Evolutionary conservation across 1,284 basidiomycete species (phyloP).

Genomic region (Dichomitus squalens): DNA sequence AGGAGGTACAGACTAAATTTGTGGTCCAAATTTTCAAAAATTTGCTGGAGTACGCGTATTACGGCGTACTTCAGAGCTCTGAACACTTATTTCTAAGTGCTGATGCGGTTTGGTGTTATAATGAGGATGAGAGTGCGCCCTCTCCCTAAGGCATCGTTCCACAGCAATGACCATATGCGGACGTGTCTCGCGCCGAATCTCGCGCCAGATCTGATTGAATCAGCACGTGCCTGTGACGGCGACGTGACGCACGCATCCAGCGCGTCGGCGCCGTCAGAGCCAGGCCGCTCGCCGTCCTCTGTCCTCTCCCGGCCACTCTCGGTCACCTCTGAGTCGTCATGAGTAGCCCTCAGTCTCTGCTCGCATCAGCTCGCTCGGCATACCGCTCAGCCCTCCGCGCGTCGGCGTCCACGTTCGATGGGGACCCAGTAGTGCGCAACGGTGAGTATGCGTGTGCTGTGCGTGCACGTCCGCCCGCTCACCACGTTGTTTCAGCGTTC

Average conservation of each 20-base stretch:
- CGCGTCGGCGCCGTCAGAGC: neutral
- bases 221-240: conserved; percentile 23
- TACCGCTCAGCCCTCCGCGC: conserved; percentile 72
- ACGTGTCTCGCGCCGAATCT: conserved; percentile 45
- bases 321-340: conserved; percentile 15
- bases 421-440: conserved; percentile 32
- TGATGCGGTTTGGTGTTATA: conserved; percentile 1
- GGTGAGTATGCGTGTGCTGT: conserved; percentile 25
- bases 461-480: conserved; percentile 17
- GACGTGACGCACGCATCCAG: conserved; percentile 11
- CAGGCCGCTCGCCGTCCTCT: neutral
- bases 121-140: conserved; percentile 13
- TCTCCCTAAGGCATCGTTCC: conserved; percentile 33
- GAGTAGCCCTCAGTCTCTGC: conserved; percentile 34
- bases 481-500: conserved; percentile 54
- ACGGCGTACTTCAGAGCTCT: neutral
- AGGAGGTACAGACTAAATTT: conserved; percentile 1
- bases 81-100: neutral
- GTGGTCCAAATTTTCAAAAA: conserved; percentile 17
- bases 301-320: neutral
- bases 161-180: conserved; percentile 39
- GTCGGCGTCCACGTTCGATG: conserved; percentile 64
- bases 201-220: conserved; percentile 33
- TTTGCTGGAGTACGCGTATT: neutral
- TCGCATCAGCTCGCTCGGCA: conserved; percentile 63